These are phyloP conservation scores for Sicyos edulis DNA, from an alignment of 306 rosid species.

Conservation along the genomic window DNA sequence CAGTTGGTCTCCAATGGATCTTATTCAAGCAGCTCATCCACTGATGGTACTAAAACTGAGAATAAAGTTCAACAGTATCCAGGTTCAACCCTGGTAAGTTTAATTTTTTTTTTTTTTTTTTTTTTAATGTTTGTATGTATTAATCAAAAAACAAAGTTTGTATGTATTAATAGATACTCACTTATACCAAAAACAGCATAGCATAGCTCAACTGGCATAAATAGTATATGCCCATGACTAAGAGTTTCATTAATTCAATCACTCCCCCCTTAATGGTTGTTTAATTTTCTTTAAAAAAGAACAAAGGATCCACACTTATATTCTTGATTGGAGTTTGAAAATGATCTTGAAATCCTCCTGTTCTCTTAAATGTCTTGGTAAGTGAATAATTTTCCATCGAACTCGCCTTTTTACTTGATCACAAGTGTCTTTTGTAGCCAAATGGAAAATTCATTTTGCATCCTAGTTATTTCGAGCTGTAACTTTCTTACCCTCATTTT, in stretches of 20 bases:
- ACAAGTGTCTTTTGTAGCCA: background rate
- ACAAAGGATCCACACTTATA: background rate
- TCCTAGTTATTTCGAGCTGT: background rate
- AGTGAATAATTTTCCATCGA: background rate
- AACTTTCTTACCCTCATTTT: background rate
- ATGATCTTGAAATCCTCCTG: background rate
- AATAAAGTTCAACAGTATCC: slow-evolving; percentile 24
- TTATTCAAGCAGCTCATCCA: slow-evolving; percentile 24
- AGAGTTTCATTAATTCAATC: no score
- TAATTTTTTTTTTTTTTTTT: background rate
- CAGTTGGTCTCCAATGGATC: slow-evolving; percentile 54
- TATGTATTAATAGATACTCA: background rate
- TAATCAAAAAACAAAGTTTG: no score
- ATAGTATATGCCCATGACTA: no score
- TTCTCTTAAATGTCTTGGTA: background rate
- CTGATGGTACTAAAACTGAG: slow-evolving; percentile 25
- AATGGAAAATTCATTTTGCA: background rate
- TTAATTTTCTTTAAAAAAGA: no score
- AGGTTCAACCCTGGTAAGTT: slow-evolving; percentile 46
- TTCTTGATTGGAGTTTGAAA: background rate
- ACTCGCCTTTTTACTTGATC: background rate
- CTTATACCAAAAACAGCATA: no score
- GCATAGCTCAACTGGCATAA: no score
- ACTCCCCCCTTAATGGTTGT: no score
- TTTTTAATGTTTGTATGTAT: background rate